phyloP scores from a whole-genome alignment of 345 rosid species.

The Populus pruinosa region DNA sequence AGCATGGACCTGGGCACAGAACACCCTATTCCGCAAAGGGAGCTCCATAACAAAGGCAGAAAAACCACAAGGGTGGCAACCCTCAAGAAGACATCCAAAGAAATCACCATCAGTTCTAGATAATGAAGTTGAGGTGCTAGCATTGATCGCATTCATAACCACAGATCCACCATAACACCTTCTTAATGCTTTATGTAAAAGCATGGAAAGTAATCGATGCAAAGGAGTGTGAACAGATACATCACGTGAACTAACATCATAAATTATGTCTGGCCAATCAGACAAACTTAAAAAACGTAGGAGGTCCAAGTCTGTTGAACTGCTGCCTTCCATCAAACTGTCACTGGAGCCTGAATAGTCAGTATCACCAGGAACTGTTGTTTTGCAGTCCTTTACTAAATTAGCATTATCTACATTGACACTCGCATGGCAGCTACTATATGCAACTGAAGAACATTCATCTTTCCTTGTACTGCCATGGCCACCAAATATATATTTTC shows the following conservation, averaged over 20 bases:
- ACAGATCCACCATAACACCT: constrained; percentile 59
- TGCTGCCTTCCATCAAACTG: constrained; percentile 35
- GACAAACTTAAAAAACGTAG: constrained; percentile 44
- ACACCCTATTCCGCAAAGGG: constrained; percentile 81
- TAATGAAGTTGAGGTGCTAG: constrained; percentile 30
- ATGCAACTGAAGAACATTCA: constrained; percentile 28
- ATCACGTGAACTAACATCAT: constrained; percentile 77
- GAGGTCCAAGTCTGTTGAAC: constrained; percentile 30
- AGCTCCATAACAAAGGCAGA: constrained; percentile 87
- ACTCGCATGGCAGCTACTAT: constrained; percentile 28
- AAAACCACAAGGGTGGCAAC: constrained; percentile 74
- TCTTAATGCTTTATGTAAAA: constrained; percentile 65
- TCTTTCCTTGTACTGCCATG: constrained; percentile 50
- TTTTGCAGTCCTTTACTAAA: constrained; percentile 31
- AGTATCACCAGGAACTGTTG: constrained; percentile 24
- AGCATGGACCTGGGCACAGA: constrained; percentile 83
- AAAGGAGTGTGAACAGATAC: constrained; percentile 80
- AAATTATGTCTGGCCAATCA: constrained; percentile 68
- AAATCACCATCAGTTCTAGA: constrained; percentile 42
- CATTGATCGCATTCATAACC: constrained; percentile 18
- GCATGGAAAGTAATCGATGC: constrained; percentile 74
- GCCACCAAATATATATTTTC: constrained; percentile 52
- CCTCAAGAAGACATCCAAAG: constrained; percentile 57
- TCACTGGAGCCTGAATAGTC: constrained; percentile 34
- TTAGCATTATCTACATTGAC: constrained; percentile 38